Percentiles rank a stretch among this genome's conserved stretches.
Conservation (phyloP, 2,329 filamentous ascomycete genomes). For the Ceratocystis ficicola region DNA sequence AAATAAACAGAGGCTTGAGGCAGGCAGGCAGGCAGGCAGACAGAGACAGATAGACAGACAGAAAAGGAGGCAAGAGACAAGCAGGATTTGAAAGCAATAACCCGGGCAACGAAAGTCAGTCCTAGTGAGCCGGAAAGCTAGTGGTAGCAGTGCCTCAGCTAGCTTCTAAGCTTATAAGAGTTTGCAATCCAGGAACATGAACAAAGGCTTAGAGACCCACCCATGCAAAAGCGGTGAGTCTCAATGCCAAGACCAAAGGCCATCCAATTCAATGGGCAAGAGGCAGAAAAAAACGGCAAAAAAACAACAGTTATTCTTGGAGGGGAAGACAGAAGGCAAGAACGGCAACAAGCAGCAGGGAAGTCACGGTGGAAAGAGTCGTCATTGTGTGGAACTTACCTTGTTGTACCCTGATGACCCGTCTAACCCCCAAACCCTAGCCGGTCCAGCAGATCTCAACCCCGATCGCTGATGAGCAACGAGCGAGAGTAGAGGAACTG, state of each 20-base stretch:
- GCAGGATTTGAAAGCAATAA: too few species aligned
- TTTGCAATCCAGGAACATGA: constrained; percentile 2
- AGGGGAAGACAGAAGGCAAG: background rate
- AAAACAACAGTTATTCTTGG: background rate
- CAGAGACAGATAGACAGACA: background rate
- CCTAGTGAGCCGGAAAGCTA: background rate
- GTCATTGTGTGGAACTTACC: background rate
- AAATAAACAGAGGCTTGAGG: background rate
- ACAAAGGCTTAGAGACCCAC: background rate
- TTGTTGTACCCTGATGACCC: background rate
- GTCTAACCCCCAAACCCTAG: constrained; percentile 8
- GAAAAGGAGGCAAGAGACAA: background rate
- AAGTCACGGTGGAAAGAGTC: background rate
- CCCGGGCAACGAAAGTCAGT: background rate
- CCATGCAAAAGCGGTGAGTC: background rate
- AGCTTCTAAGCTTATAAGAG: background rate
- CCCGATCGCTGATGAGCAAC: background rate
- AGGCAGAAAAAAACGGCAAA: constrained; percentile 13
- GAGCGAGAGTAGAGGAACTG: constrained; percentile 11
- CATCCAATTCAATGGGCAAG: constrained; percentile 2
- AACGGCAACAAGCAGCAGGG: background rate
- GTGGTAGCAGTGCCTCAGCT: background rate
- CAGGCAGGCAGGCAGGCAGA: background rate
- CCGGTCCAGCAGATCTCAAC: constrained; percentile 14
- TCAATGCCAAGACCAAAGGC: background rate